phyloP scores from a whole-genome alignment of 2,329 filamentous ascomycete species.

The Aureobasidium uvarum region DNA sequence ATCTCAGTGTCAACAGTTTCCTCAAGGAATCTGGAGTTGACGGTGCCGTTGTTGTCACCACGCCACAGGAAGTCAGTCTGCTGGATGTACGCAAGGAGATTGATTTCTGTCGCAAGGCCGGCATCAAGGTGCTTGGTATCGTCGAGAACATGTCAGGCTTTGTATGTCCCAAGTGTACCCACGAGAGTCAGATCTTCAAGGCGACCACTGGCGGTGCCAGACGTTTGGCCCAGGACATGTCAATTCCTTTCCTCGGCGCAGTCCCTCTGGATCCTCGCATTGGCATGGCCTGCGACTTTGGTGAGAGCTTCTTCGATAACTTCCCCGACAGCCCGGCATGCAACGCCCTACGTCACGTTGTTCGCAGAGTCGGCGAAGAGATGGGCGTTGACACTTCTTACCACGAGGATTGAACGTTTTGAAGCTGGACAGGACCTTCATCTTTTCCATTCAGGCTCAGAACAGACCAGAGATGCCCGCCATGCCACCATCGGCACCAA shows the following conservation, averaged over 20 bases:
- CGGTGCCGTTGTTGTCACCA: constrained; percentile 89
- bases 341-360: constrained; percentile 74
- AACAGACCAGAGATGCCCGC: background rate
- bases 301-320: constrained; percentile 93
- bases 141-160: constrained; percentile 99
- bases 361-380: constrained; percentile 59
- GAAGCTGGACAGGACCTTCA: background rate
- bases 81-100: constrained; percentile 96
- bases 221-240: constrained; percentile 78
- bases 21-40: constrained; percentile 89
- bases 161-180: constrained; percentile 87
- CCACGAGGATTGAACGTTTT: background rate
- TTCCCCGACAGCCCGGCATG: constrained; percentile 94
- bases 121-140: constrained; percentile 80
- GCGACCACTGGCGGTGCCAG: constrained; percentile 86
- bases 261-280: constrained; percentile 93
- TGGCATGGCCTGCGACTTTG: constrained; percentile 94
- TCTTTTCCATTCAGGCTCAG: background rate
- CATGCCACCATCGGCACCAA: too few relatives aligned
- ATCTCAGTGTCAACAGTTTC: constrained; percentile 88
- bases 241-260: constrained; percentile 81
- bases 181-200: constrained; percentile 78
- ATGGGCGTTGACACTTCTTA: constrained; percentile 34
- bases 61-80: constrained; percentile 88
- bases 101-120: constrained; percentile 94